Conservation (phyloP, 2,329 filamentous ascomycete genomes). For the Xylariales sp. region DNA sequence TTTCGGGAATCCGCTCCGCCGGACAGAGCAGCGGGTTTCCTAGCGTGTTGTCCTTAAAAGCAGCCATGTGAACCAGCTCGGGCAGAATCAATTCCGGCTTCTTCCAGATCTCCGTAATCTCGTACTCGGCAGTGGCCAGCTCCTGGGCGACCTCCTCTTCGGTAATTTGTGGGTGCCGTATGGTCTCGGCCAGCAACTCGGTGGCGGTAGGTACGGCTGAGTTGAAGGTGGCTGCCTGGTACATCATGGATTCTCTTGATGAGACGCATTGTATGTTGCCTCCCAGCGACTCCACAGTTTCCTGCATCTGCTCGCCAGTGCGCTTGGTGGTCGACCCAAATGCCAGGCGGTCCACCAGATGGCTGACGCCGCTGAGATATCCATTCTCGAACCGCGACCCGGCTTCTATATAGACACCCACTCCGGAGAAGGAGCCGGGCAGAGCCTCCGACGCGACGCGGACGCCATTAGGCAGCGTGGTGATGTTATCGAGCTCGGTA, state of each 20-base stretch:
- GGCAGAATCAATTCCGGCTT: slow-evolving; percentile 95
- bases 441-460: slow-evolving; percentile 93
- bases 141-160: slow-evolving; percentile 84
- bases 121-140: slow-evolving; percentile 86
- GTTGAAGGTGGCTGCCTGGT: slow-evolving; percentile 98
- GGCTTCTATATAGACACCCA: slow-evolving; percentile 93
- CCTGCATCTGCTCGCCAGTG: slow-evolving; percentile 78
- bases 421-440: slow-evolving; percentile 88
- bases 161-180: slow-evolving; percentile 78
- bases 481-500: slow-evolving; percentile 81
- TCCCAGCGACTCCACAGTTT: slow-evolving; percentile 80
- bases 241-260: slow-evolving; percentile 95
- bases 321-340: slow-evolving; percentile 82
- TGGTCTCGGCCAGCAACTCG: slow-evolving; percentile 85
- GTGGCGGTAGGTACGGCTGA: slow-evolving; percentile 79
- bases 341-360: slow-evolving; percentile 91
- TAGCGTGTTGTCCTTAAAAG: slow-evolving; percentile 92
- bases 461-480: slow-evolving; percentile 85
- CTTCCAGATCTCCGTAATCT: slow-evolving; percentile 95
- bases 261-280: slow-evolving; percentile 97
- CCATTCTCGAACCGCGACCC: slow-evolving; percentile 91
- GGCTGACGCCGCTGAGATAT: slow-evolving; percentile 81
- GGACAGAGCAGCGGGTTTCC: slow-evolving; percentile 93
- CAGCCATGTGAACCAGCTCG: slow-evolving; percentile 91
- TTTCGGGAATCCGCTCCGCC: slow-evolving; percentile 71